Evolutionary conservation across 2,329 filamentous ascomycete species (phyloP), one percentile per base, ranked within the genome.

Genomic region (Fusarium torreyae): DNA sequence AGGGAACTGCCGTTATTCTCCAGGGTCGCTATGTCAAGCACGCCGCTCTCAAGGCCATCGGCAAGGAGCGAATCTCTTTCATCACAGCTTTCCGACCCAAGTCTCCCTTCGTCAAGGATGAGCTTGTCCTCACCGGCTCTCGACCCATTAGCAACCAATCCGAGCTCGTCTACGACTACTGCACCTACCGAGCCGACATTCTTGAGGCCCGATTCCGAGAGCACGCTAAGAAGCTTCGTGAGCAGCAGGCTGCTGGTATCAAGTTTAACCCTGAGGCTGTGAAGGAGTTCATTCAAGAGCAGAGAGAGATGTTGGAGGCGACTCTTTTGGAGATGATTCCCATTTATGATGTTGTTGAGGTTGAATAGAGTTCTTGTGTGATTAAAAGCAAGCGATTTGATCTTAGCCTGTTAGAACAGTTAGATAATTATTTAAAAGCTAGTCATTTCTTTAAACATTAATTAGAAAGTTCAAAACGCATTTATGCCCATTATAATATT

Each of bases 1-100:
- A 67, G 88, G 89, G 89, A n/a, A 88, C 85, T 45, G 89, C 87
- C 5, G 87, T 91, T 2, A 82, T 91, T n/a, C 81, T 91, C 42
- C 89, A 92, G 76, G 90, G 89, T 17, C 83, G 89, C 22, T 91
- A 91, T 78, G 89, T 92, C 63, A 85, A 88, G 66, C 89, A 92
- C 75, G 84, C 87, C 62, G 90, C 89, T 2, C 81, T 90, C 18
- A 85, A 84, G 14, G 86, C 88, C 11, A 77, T 88, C 2, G 87
- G 82, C 6, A 83, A 84, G 24, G 89, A 91, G 76, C 85, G 89
- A 34, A 90, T 92, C 77, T 87, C 83, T 43, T 88, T 89, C 79
- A 88, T 92, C 51, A 92, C 89, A 0, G 88, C 87, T 6, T 91
- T 91, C 80, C 84, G 90, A 11, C 88, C 89, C 3, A 85, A 83